Percentiles rank a stretch among this genome's conserved stretches.
Evolutionary conservation across 371 early-diverging fungal species (phyloP).

Genomic region (Mortierella sp.): DNA sequence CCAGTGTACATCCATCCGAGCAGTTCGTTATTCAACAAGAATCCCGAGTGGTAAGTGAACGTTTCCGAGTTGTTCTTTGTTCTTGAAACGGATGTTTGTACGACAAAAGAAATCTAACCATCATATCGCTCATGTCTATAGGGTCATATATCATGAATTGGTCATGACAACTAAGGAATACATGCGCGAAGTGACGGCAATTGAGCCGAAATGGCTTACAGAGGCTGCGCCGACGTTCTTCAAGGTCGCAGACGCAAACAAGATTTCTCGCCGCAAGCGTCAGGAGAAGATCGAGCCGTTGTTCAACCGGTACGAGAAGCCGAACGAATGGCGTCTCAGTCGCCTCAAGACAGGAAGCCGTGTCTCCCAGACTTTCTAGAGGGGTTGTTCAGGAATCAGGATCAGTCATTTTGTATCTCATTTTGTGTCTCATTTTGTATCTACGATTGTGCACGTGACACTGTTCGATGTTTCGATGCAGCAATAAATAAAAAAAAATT

Average conservation of each 20-base stretch:
- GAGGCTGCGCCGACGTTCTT: slow-evolving; percentile 98
- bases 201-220: slow-evolving; percentile 97
- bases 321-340: slow-evolving; percentile 90
- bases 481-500: no score
- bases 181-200: slow-evolving; percentile 96
- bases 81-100: no score
- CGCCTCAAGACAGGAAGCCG: slow-evolving; percentile 78
- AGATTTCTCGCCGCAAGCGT: slow-evolving; percentile 92
- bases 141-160: slow-evolving; percentile 98
- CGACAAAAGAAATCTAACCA: no score
- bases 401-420: no score
- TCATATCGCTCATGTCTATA: slow-evolving; percentile 23
- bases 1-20: slow-evolving; percentile 97
- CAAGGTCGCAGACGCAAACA: slow-evolving; percentile 91
- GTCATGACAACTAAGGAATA: slow-evolving; percentile 98
- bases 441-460: no score
- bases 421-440: background rate
- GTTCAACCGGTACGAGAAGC: slow-evolving; percentile 92
- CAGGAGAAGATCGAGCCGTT: slow-evolving; percentile 90
- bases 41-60: slow-evolving; percentile 87
- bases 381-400: background rate
- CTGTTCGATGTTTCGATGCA: no score
- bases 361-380: slow-evolving; percentile 81
- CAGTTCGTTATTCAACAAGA: slow-evolving; percentile 94
- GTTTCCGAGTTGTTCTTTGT: background rate